phyloP scores from a whole-genome alignment of 208 protist species.

The Giardia duodenalis region DNA sequence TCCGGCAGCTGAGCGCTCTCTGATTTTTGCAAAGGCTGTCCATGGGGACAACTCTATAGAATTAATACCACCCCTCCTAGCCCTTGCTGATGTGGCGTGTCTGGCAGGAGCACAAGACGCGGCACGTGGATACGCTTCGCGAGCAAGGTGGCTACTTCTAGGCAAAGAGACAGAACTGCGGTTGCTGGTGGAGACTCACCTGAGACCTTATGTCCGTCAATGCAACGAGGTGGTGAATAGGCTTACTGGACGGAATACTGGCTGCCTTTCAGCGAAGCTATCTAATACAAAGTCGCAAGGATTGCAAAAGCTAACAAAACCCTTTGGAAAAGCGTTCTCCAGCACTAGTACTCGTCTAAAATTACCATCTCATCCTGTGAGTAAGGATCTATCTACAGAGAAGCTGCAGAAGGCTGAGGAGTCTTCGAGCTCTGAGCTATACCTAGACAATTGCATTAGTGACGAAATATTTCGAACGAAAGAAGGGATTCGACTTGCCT shows the following conservation, averaged over 20 bases:
- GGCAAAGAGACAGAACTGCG: neutral
- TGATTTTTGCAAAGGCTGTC: neutral
- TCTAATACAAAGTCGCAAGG: neutral
- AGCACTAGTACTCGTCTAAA: neutral
- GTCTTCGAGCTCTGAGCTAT: neutral
- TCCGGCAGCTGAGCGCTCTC: constrained; percentile 21
- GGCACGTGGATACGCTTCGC: neutral
- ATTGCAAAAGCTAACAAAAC: neutral
- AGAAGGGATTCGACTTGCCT: neutral
- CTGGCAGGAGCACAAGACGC: constrained; percentile 23
- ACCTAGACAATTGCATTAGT: neutral
- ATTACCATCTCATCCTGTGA: neutral
- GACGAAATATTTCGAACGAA: constrained; percentile 23
- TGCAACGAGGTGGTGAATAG: neutral
- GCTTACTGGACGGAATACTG: neutral
- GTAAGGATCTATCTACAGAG: neutral
- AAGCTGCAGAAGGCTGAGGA: neutral
- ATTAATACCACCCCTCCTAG: constrained; percentile 17
- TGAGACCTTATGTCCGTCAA: neutral
- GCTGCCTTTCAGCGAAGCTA: neutral
- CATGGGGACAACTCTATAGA: constrained; percentile 12
- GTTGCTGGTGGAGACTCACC: neutral
- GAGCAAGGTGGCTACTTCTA: neutral
- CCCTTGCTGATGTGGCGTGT: constrained; percentile 23
- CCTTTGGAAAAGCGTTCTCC: neutral